Evolutionary conservation across 2,329 filamentous ascomycete genomes (phyloP).

Genomic region (Fusarium praegraminearum): DNA sequence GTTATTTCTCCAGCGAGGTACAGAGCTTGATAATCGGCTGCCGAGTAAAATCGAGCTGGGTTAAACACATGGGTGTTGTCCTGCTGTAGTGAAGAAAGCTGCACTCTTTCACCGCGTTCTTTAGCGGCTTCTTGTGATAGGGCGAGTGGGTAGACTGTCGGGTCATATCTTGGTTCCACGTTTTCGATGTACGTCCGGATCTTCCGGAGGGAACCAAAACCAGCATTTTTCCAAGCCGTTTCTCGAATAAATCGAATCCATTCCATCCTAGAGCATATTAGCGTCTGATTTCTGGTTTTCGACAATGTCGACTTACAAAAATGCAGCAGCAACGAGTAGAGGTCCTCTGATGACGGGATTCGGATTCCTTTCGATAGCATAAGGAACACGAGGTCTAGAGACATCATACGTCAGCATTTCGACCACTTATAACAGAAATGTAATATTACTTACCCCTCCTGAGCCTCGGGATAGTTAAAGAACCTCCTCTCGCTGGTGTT

Average conservation of each 20-base stretch:
- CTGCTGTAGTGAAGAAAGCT: conserved; percentile 3
- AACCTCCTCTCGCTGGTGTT: conserved; percentile 17
- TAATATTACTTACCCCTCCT: conserved; percentile 39
- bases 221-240: conserved; percentile 68
- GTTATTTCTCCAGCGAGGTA: conserved; percentile 61
- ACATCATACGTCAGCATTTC: conserved; percentile 27
- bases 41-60: conserved; percentile 50
- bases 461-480: conserved; percentile 40
- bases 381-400: conserved; percentile 35
- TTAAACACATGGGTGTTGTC: conserved; percentile 54
- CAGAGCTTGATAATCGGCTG: conserved; percentile 59
- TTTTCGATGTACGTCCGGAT: conserved; percentile 65
- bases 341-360: conserved; percentile 37
- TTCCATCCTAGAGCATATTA: conserved; percentile 41
- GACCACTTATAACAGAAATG: neutral
- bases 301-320: conserved; percentile 14
- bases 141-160: conserved; percentile 58
- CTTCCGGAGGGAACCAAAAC: conserved; percentile 69
- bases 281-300: rapidly evolving
- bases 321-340: conserved; percentile 34
- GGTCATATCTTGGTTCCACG: conserved; percentile 61
- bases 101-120: conserved; percentile 10
- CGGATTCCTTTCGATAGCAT: conserved; percentile 29
- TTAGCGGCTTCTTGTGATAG: conserved; percentile 59
- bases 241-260: conserved; percentile 42